These are phyloP conservation scores for Cenococcum geophilum DNA, from an alignment of 495 filamentous ascomycete genomes.

Conservation along the genomic window DNA sequence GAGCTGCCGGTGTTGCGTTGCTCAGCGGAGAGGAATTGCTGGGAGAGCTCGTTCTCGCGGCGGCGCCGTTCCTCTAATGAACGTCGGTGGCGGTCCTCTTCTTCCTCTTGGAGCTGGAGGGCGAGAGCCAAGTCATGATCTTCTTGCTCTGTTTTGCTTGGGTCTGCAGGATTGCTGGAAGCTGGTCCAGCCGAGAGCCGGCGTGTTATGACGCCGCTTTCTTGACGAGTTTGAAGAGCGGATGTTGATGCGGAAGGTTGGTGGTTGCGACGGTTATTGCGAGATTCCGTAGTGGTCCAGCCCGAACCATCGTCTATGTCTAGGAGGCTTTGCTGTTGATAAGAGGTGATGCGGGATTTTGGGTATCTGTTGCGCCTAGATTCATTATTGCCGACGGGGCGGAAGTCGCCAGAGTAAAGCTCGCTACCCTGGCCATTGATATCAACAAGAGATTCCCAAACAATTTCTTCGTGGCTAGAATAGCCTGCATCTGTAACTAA, in stretches of 20 bases:
- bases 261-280: constrained; percentile 6
- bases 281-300: constrained; percentile 30
- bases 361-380: constrained; percentile 10
- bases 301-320: constrained; percentile 41
- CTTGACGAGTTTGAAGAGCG: constrained; percentile 5
- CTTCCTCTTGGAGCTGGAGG: constrained; percentile 76
- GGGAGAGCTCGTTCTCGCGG: constrained; percentile 43
- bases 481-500: constrained; percentile 92
- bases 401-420: constrained; percentile 87
- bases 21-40: constrained; percentile 50
- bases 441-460: constrained; percentile 91
- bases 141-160: constrained; percentile 53
- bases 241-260: neutral
- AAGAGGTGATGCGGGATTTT: constrained; percentile 11
- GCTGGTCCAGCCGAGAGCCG: constrained; percentile 12
- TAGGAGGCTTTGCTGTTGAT: constrained; percentile 27
- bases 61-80: constrained; percentile 39
- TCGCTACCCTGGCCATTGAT: constrained; percentile 76
- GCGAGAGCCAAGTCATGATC: constrained; percentile 75
- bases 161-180: constrained; percentile 13
- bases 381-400: constrained; percentile 58
- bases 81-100: constrained; percentile 59
- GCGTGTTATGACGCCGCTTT: constrained; percentile 14
- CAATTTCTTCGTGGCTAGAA: constrained; percentile 78
- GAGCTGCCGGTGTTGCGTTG: constrained; percentile 14